Conservation (phyloP, 441 rosid genomes). For the Erysimum cheiri region DNA sequence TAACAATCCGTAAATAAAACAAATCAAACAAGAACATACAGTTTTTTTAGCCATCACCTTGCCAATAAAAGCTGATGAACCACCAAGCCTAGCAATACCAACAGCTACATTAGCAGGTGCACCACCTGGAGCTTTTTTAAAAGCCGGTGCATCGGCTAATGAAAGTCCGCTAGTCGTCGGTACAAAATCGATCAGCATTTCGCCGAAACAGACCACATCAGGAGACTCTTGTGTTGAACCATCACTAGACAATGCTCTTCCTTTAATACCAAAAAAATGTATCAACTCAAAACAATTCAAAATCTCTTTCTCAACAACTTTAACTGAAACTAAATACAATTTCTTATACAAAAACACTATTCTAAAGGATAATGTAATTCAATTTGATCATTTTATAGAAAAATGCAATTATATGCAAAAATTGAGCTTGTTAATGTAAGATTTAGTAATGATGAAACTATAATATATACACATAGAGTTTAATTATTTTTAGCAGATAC, state of each 20-base stretch:
- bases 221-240: slow-evolving; percentile 59
- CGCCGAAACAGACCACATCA: slow-evolving; percentile 88
- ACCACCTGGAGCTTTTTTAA: slow-evolving; percentile 95
- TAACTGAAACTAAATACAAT: no score
- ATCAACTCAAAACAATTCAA: not conserved
- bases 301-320: not conserved
- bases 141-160: slow-evolving; percentile 86
- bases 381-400: no score
- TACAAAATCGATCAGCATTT: slow-evolving; percentile 93
- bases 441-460: no score
- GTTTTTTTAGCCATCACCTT: slow-evolving; percentile 57
- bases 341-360: no score
- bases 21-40: not conserved
- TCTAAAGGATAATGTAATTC: no score
- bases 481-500: no score
- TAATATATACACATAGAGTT: no score
- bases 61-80: slow-evolving; percentile 92
- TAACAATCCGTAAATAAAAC: not conserved
- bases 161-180: slow-evolving; percentile 84
- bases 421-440: no score
- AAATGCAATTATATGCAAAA: no score
- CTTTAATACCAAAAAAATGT: slow-evolving; percentile 46
- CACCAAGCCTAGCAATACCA: slow-evolving; percentile 95
- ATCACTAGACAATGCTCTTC: slow-evolving; percentile 59
- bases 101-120: slow-evolving; percentile 99